Conservation (phyloP, 1,139 yeast species). For the Saccharomyces pastorianus region DNA sequence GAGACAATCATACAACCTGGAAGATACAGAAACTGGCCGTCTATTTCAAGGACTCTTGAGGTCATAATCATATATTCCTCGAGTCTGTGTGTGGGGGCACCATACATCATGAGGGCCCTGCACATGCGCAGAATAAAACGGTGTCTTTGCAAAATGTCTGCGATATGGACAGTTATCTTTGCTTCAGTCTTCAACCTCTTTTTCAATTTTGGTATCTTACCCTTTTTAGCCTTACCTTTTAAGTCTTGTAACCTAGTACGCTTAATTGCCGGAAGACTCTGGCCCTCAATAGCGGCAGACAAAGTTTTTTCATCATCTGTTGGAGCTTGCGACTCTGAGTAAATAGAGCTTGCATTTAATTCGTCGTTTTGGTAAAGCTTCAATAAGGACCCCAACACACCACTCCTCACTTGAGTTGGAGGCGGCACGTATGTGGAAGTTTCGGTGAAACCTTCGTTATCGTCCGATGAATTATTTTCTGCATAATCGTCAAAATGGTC, state of each 20-base stretch:
- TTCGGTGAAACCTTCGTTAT: conserved; percentile 23
- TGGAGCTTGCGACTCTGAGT: neutral
- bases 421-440: conserved; percentile 54
- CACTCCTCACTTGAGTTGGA: conserved; percentile 68
- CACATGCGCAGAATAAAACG: conserved; percentile 77
- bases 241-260: neutral
- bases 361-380: conserved; percentile 46
- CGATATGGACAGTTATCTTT: conserved; percentile 81
- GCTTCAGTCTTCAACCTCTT: conserved; percentile 41
- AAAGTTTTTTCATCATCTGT: neutral
- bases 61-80: conserved; percentile 92
- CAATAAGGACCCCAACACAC: conserved; percentile 70
- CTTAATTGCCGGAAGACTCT: neutral
- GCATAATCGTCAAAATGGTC: conserved; percentile 22
- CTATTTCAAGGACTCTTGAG: conserved; percentile 78
- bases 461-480: conserved; percentile 12
- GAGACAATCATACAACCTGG: conserved; percentile 94
- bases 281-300: neutral
- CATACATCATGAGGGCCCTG: conserved; percentile 81
- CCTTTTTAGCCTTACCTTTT: conserved; percentile 3
- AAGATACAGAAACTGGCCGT: conserved; percentile 81
- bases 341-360: neutral
- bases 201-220: conserved; percentile 26
- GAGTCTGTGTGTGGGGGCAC: conserved; percentile 90
- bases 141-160: conserved; percentile 79